Percentiles rank a stretch among this genome's conserved stretches.
Conservation (phyloP, 345 rosid species). For the Combretum micranthum region DNA sequence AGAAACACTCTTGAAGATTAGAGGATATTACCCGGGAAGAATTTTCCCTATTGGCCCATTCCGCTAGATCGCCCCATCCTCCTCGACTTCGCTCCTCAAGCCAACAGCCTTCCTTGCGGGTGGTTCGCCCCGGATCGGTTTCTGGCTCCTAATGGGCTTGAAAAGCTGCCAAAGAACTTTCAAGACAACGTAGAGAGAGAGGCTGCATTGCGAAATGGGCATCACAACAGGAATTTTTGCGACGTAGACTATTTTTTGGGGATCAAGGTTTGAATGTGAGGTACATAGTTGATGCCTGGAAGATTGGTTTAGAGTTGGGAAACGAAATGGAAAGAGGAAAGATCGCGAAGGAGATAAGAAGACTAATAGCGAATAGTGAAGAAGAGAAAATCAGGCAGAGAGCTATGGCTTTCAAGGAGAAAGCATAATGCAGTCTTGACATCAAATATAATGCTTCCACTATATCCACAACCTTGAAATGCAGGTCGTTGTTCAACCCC, state of each 20-base stretch:
- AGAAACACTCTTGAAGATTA: conserved; percentile 2
- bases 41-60: conserved; percentile 17
- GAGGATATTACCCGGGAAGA: conserved; percentile 2
- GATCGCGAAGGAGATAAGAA: conserved; percentile 13
- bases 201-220: conserved; percentile 28
- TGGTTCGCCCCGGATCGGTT: conserved; percentile 17
- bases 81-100: conserved; percentile 9
- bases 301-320: conserved; percentile 12
- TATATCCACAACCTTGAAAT: too few relatives aligned
- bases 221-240: conserved; percentile 23
- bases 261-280: conserved; percentile 16
- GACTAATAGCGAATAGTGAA: conserved; percentile 18
- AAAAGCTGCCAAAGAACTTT: conserved; percentile 10
- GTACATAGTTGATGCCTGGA: conserved; percentile 15
- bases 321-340: conserved; percentile 13
- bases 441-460: too few relatives aligned
- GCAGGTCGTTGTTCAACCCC: too few relatives aligned
- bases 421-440: conserved; percentile 2
- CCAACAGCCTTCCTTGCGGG: conserved; percentile 26
- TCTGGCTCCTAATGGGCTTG: conserved; percentile 4
- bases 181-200: conserved; percentile 9
- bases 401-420: conserved; percentile 15
- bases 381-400: conserved; percentile 9
- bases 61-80: conserved; percentile 17
- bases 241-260: conserved; percentile 16